phyloP scores from a whole-genome alignment of 1,284 basidiomycete genomes.

The Tilletiaria anomala region DNA sequence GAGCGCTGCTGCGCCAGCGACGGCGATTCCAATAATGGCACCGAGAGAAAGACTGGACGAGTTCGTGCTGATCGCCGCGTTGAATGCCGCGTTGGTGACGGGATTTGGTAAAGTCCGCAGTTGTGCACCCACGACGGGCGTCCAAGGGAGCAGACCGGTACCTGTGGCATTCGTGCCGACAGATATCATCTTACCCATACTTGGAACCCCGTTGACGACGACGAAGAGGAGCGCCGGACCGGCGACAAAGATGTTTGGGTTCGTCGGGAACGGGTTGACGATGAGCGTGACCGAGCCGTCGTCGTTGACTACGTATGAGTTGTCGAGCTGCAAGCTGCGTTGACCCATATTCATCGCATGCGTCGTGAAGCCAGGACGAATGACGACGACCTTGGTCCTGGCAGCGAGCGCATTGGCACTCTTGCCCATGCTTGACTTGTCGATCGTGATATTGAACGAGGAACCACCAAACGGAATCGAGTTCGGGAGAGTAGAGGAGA shows the following conservation, averaged over 20 bases:
- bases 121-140: neutral
- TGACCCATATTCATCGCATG: slow-evolving; percentile 93
- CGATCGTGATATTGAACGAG: slow-evolving; percentile 54
- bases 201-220: slow-evolving; percentile 56
- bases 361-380: slow-evolving; percentile 79
- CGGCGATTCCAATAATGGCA: neutral
- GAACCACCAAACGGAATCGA: slow-evolving; percentile 71
- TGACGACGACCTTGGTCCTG: slow-evolving; percentile 62
- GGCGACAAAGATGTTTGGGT: slow-evolving; percentile 52
- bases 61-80: neutral
- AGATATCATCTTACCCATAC: slow-evolving; percentile 53
- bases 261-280: slow-evolving; percentile 42
- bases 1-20: neutral
- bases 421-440: slow-evolving; percentile 28
- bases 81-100: neutral
- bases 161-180: slow-evolving; percentile 45
- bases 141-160: neutral
- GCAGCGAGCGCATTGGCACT: slow-evolving; percentile 42
- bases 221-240: slow-evolving; percentile 66
- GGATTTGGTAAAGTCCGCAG: neutral
- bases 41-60: neutral
- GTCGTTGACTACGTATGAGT: slow-evolving; percentile 62
- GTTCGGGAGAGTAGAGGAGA: slow-evolving; percentile 47
- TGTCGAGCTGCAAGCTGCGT: slow-evolving; percentile 49
- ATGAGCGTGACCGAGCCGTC: slow-evolving; percentile 60